Conservation (phyloP, 106 monocot species). For the Dendrobium nobile region DNA sequence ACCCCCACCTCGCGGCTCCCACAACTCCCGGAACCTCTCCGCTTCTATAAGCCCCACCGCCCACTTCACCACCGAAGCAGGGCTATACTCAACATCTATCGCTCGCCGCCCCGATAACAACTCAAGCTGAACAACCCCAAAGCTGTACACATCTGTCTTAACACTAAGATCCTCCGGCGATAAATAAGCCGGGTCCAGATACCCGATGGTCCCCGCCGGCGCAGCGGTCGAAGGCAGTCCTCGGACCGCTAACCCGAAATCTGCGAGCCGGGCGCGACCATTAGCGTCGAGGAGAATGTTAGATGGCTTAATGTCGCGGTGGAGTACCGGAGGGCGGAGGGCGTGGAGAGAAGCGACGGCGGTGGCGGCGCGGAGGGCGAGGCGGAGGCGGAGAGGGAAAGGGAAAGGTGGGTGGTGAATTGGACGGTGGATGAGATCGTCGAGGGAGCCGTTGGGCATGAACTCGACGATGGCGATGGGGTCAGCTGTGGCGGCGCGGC, state of each 20-base stretch:
- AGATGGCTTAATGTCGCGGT: slow-evolving; percentile 37
- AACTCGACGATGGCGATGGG: slow-evolving; percentile 20
- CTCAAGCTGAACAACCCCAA: slow-evolving; percentile 41
- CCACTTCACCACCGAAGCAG: slow-evolving; percentile 55
- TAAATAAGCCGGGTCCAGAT: slow-evolving; percentile 37
- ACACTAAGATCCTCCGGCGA: slow-evolving; percentile 11
- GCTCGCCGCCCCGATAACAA: slow-evolving; percentile 68
- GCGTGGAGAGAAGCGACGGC: slow-evolving; percentile 24
- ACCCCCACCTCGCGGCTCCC: slow-evolving; percentile 16
- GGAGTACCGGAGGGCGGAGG: slow-evolving; percentile 20
- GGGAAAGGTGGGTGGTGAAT: background rate
- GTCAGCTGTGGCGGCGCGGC: slow-evolving; percentile 13
- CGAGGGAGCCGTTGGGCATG: slow-evolving; percentile 39
- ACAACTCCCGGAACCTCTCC: slow-evolving; percentile 15
- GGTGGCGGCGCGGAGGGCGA: slow-evolving; percentile 13
- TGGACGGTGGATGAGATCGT: slow-evolving; percentile 26
- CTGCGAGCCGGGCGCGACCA: slow-evolving; percentile 15
- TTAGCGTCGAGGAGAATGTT: slow-evolving; percentile 29
- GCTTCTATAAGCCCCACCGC: slow-evolving; percentile 17
- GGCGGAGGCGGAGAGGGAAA: slow-evolving; percentile 14
- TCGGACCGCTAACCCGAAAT: slow-evolving; percentile 32
- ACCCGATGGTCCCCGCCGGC: slow-evolving; percentile 43
- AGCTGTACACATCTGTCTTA: slow-evolving; percentile 41
- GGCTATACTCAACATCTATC: slow-evolving; percentile 59
- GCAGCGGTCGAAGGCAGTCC: background rate